Evolutionary conservation across 495 filamentous ascomycete species (phyloP), one percentile per base, ranked within the genome.

Genomic region (Beverwykella pulmonaria): DNA sequence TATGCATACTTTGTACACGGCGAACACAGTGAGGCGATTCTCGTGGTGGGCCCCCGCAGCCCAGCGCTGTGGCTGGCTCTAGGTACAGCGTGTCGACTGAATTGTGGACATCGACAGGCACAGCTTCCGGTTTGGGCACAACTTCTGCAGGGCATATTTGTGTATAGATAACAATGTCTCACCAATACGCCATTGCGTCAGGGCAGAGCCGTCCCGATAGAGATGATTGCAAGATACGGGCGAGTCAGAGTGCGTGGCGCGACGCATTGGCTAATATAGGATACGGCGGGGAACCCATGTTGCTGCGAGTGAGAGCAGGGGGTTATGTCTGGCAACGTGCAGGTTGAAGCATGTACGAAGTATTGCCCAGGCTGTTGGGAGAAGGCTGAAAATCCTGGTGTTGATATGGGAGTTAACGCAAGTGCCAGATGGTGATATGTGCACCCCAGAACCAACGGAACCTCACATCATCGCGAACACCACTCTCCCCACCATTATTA

Each of bases 191-290:
- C 39, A 32, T 29, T 27, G 29, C 26, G 10, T 1, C 57, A 32
- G 57, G 41, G 39, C 2, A 6, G 30, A 22, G 29, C 5, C n/a
- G 19, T n/a, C 9, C 32, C 20, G 15, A 41, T 10, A 8, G n/a
- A 3, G 25, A 29, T 15, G 30, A 1, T 39, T 32, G 6, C 17
- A 3, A 30, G 54, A 58, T 10, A 20, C 6, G 30, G 4, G 30
- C 17, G 3, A 41, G 14, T 10, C 32, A 30, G 15, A 14, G 36
- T 23, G n/a, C 30, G 25, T 53, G 12, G 15, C 32, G 34, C 2
- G 10, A 20, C n/a, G n/a, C 41, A 53, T 53, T 61, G 59, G 59
- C 29, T 61, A 61, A 52, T 61, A 61, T 52, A 34, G 29, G 14
- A 5, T 2, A 59, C 29, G 17, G 7, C 3, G 39, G 6, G 39